Conservation (phyloP, 495 filamentous ascomycete species). For the Penicillium bovifimosum region DNA sequence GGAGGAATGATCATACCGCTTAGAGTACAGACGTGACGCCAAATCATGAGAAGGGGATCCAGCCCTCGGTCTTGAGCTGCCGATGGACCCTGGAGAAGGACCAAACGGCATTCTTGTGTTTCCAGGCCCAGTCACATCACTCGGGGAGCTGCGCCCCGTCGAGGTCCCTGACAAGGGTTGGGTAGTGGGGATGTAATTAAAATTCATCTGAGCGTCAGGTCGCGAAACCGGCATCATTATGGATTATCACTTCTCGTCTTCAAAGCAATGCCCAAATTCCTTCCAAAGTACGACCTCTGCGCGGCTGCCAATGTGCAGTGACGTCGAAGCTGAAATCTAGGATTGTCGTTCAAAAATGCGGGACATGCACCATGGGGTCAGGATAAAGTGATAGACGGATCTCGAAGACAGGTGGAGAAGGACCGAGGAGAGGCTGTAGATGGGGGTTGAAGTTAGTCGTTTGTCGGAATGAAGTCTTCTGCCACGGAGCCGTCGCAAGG, state of each 20-base stretch:
- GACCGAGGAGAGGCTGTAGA: not conserved
- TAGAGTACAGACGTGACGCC: conserved; percentile 75
- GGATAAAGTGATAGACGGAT: not conserved
- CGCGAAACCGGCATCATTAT: conserved; percentile 85
- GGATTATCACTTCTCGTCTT: conserved; percentile 34
- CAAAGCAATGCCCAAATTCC: conserved; percentile 23
- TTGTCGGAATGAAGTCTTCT: not conserved
- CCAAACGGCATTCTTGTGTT: conserved; percentile 72
- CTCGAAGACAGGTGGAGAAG: not conserved
- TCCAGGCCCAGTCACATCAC: conserved; percentile 66
- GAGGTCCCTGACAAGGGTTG: conserved; percentile 80
- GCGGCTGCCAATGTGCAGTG: conserved; percentile 8
- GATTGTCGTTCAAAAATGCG: conserved; percentile 10
- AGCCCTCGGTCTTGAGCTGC: conserved; percentile 75
- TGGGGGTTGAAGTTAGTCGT: conserved; percentile 2
- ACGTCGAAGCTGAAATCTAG: conserved; percentile 6
- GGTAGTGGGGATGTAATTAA: conserved; percentile 66
- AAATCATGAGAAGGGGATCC: conserved; percentile 96
- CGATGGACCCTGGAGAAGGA: conserved; percentile 62
- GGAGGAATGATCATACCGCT: conserved; percentile 61
- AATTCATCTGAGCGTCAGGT: conserved; percentile 68
- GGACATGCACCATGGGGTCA: conserved; percentile 14
- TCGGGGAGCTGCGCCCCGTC: conserved; percentile 80
- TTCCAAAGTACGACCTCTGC: conserved; percentile 12
- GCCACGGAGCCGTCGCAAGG: conserved; percentile 1